Percentiles rank a stretch among this genome's conserved stretches.
Evolutionary conservation across 2,329 filamentous ascomycete species (phyloP).

Genomic region (Penicillium hesseltinei): DNA sequence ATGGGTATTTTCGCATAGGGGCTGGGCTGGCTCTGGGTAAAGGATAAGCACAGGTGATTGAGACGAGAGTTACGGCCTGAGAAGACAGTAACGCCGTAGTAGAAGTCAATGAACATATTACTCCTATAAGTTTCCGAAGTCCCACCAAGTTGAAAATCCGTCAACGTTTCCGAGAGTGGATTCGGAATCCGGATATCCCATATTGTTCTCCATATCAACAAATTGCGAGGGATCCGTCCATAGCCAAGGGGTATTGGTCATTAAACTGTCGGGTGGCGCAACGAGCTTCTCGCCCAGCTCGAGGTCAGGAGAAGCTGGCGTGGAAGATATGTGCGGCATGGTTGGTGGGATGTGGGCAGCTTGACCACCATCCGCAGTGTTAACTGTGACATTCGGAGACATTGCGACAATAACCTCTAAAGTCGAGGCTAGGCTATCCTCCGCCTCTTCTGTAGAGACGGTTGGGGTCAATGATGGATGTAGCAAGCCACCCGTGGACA

Average conservation of each 20-base stretch:
- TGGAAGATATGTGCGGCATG: conserved; percentile 16
- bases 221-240: conserved; percentile 36
- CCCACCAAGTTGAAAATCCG: conserved; percentile 38
- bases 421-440: conserved; percentile 37
- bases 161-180: conserved; percentile 31
- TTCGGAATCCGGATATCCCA: conserved; percentile 30
- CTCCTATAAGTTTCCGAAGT: conserved; percentile 36
- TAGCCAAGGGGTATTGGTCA: conserved; percentile 38
- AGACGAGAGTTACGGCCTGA: conserved; percentile 5
- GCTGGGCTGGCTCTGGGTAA: background rate
- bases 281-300: conserved; percentile 27
- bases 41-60: background rate
- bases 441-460: conserved; percentile 30
- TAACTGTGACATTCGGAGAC: conserved; percentile 53
- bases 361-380: conserved; percentile 53
- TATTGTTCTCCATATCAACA: conserved; percentile 30
- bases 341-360: conserved; percentile 45
- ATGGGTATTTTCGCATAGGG: conserved; percentile 17
- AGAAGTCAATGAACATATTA: conserved; percentile 25
- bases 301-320: conserved; percentile 12
- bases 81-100: conserved; percentile 8
- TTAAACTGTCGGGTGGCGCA: conserved; percentile 35
- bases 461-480: conserved; percentile 43
- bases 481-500: conserved; percentile 42
- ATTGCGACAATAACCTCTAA: conserved; percentile 54